Percentiles rank a stretch among this genome's conserved stretches.
Evolutionary conservation across 495 filamentous ascomycete genomes (phyloP).

Genomic region (Jackrogersella minutella): DNA sequence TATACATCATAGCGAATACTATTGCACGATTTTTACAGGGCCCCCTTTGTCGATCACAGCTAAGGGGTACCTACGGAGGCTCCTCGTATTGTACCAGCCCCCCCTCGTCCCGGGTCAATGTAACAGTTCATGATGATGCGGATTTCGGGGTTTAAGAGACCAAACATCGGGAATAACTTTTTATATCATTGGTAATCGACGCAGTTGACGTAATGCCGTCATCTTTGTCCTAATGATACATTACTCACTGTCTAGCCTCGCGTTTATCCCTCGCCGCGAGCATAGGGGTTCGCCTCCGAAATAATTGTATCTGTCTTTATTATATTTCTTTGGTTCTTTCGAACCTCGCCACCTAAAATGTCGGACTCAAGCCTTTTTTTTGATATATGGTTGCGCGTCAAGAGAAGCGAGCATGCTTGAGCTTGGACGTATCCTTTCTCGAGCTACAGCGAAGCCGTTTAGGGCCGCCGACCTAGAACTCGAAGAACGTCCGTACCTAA

Average conservation of each 20-base stretch:
- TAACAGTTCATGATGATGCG: slow-evolving; percentile 4
- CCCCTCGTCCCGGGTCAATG: not conserved
- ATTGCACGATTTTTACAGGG: slow-evolving; percentile 8
- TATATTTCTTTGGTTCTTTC: slow-evolving; percentile 8
- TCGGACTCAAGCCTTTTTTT: not conserved
- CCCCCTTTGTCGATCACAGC: not conserved
- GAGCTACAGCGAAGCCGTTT: slow-evolving; percentile 50
- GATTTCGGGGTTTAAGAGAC: not conserved
- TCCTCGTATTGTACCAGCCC: not conserved
- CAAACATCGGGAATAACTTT: slow-evolving; percentile 12
- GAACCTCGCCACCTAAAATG: not conserved
- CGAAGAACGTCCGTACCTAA: slow-evolving; percentile 45
- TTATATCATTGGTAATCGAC: slow-evolving; percentile 1
- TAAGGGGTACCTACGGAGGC: no score
- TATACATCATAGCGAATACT: slow-evolving; percentile 15
- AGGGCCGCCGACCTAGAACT: slow-evolving; percentile 39
- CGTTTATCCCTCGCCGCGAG: slow-evolving; percentile 26
- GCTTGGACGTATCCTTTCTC: slow-evolving; percentile 47
- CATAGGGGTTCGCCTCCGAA: not conserved
- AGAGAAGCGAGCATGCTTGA: slow-evolving; percentile 21
- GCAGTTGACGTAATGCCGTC: slow-evolving; percentile 13
- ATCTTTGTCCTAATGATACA: slow-evolving; percentile 20
- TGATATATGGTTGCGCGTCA: not conserved
- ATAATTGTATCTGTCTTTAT: slow-evolving; percentile 17
- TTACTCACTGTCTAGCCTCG: slow-evolving; percentile 12